phyloP scores from a whole-genome alignment of 768 basidiomycete genomes.

The Hygrocybe punicea region DNA sequence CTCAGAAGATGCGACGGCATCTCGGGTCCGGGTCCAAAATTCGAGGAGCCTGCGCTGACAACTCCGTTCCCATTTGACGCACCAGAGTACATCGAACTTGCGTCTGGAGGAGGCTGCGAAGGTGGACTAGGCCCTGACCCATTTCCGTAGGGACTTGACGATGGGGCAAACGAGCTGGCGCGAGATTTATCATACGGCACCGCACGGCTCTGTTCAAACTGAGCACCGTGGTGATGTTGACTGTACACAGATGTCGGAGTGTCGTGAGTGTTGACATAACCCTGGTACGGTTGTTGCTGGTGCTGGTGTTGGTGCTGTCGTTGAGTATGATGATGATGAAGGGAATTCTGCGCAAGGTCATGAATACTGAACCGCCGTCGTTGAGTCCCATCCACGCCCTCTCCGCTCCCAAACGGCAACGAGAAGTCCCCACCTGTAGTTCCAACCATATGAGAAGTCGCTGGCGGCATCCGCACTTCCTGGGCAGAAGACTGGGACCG shows the following conservation, averaged over 20 bases:
- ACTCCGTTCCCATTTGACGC: no score
- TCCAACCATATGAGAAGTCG: not conserved
- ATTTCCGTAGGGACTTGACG: not conserved
- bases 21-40: not conserved
- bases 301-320: conserved; percentile 17
- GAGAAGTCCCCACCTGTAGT: conserved; percentile 15
- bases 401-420: conserved; percentile 10
- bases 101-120: not conserved
- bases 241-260: no score
- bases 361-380: conserved; percentile 20
- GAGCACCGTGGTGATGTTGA: not conserved
- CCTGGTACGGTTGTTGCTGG: conserved; percentile 17
- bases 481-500: conserved; percentile 24
- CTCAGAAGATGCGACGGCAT: not conserved
- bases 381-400: conserved; percentile 9
- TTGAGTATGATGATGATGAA: no score
- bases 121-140: not conserved
- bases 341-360: conserved; percentile 4
- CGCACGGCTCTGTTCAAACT: not conserved
- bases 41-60: not conserved
- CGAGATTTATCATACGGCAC: not conserved
- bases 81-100: not conserved
- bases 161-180: not conserved
- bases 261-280: not conserved
- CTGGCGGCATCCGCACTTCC: conserved; percentile 10